Conservation (phyloP, 352 stramenopile species). For the Globisporangium abappressorium region DNA sequence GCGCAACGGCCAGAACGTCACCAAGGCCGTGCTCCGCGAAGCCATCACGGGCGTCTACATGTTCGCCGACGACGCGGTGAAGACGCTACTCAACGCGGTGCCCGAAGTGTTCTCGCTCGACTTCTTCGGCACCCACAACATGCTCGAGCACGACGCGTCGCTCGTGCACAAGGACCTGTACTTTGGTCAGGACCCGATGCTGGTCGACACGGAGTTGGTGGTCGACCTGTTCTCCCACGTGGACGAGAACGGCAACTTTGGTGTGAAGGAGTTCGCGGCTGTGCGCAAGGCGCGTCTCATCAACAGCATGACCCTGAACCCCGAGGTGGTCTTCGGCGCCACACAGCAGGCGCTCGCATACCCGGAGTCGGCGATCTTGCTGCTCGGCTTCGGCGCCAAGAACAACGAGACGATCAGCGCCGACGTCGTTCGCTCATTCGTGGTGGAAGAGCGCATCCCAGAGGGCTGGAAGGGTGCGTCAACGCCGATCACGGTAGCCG, state of each 20-base stretch:
- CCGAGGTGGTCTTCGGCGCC: conserved; percentile 30
- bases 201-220: neutral
- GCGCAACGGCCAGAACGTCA: conserved; percentile 52
- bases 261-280: conserved; percentile 25
- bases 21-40: conserved; percentile 28
- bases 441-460: conserved; percentile 35
- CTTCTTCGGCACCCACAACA: conserved; percentile 45
- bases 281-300: conserved; percentile 31
- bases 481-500: conserved; percentile 22
- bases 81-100: conserved; percentile 29
- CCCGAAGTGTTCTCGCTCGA: conserved; percentile 43
- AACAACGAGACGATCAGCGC: conserved; percentile 30
- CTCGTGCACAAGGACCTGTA: neutral
- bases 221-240: neutral
- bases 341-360: conserved; percentile 33
- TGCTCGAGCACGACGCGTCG: conserved; percentile 71
- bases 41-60: conserved; percentile 45
- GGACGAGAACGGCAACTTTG: neutral
- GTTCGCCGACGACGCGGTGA: conserved; percentile 32
- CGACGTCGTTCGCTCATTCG: conserved; percentile 26
- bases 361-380: conserved; percentile 31
- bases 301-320: conserved; percentile 29
- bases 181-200: neutral
- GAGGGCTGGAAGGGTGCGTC: conserved; percentile 22
- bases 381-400: conserved; percentile 32